phyloP scores from a whole-genome alignment of 805 yeast species.

The Spathaspora arborariae region DNA sequence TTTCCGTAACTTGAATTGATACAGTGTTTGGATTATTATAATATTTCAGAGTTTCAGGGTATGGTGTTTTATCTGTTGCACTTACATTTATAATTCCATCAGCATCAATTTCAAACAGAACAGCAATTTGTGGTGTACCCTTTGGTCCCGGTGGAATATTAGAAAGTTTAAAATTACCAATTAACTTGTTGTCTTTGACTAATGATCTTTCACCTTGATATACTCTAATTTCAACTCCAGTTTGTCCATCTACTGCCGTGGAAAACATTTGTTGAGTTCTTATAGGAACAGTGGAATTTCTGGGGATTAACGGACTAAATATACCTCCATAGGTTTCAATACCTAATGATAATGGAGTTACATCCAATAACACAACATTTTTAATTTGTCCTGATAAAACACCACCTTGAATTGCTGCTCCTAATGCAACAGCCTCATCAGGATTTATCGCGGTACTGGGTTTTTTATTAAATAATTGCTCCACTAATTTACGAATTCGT shows the following conservation, averaged over 20 bases:
- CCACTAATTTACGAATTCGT: conserved; percentile 61
- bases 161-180: conserved; percentile 68
- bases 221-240: conserved; percentile 76
- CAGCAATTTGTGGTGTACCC: conserved; percentile 77
- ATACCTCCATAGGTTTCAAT: conserved; percentile 85
- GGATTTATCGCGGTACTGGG: conserved; percentile 78
- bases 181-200: conserved; percentile 71
- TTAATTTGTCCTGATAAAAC: conserved; percentile 78
- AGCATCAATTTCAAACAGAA: conserved; percentile 75
- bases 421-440: conserved; percentile 90
- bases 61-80: conserved; percentile 50
- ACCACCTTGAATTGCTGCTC: conserved; percentile 90
- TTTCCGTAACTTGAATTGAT: conserved; percentile 63
- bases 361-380: conserved; percentile 74
- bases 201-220: conserved; percentile 80
- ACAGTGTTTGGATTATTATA: conserved; percentile 48
- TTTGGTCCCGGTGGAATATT: conserved; percentile 76
- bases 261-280: conserved; percentile 72
- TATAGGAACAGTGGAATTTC: conserved; percentile 75
- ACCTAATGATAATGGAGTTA: conserved; percentile 78
- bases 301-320: conserved; percentile 71
- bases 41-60: conserved; percentile 31
- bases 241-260: conserved; percentile 82
- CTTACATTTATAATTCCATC: conserved; percentile 66
- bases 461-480: conserved; percentile 52